phyloP scores from a whole-genome alignment of 805 yeast species.

The Diddensiella santjacobensis region DNA sequence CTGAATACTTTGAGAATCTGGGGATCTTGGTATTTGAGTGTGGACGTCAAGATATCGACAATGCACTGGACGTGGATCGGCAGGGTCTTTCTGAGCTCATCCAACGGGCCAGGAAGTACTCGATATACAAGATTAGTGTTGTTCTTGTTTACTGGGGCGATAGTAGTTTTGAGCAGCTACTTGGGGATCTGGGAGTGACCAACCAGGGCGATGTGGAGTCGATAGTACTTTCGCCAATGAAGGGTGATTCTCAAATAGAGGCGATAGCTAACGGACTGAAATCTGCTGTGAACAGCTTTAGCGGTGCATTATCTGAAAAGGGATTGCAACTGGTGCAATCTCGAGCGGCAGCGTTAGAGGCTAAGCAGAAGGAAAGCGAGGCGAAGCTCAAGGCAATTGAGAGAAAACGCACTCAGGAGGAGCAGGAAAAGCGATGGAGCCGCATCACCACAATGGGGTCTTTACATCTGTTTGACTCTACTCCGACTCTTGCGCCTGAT shows the following conservation, averaged over 20 bases:
- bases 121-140: constrained; percentile 40
- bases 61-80: constrained; percentile 35
- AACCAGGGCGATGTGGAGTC: background rate
- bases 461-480: background rate
- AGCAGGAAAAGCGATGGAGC: background rate
- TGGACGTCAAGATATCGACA: constrained; percentile 35
- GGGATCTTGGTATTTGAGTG: constrained; percentile 50
- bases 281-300: background rate
- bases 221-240: constrained; percentile 1
- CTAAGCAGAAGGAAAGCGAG: background rate
- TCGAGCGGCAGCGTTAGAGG: background rate
- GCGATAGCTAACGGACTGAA: background rate
- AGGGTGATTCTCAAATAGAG: background rate
- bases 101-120: constrained; percentile 34
- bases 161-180: background rate
- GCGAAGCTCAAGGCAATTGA: constrained; percentile 1
- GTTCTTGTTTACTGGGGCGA: constrained; percentile 41
- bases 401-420: background rate
- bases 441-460: background rate
- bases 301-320: constrained; percentile 2
- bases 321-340: background rate
- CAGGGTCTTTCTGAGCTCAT: constrained; percentile 36
- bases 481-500: background rate
- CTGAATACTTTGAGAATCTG: constrained; percentile 38
- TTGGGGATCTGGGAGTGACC: background rate